phyloP scores from a whole-genome alignment of 768 basidiomycete species.

The Termitomyces bulborhizus region DNA sequence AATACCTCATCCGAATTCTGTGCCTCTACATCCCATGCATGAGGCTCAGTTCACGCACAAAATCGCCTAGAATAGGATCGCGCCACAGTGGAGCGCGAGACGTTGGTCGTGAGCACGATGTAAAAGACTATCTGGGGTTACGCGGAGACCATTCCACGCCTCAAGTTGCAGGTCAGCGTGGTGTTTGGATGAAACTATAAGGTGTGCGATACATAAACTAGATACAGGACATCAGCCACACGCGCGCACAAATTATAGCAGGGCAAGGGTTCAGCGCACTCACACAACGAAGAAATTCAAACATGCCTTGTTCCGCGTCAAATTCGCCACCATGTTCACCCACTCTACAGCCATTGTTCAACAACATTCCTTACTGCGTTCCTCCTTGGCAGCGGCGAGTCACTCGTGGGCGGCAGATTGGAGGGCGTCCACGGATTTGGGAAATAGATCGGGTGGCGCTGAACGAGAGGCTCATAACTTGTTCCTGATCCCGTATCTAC shows the following conservation, averaged over 20 bases:
- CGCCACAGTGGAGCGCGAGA: slow-evolving; percentile 76
- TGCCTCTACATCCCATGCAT: slow-evolving; percentile 8
- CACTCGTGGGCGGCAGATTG: not conserved
- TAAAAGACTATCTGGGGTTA: slow-evolving; percentile 79
- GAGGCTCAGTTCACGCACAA: slow-evolving; percentile 31
- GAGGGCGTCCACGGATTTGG: too few species aligned
- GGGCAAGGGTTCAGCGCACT: slow-evolving; percentile 19
- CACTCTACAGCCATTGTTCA: slow-evolving; percentile 31
- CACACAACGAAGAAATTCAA: slow-evolving; percentile 82
- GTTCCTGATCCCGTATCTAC: slow-evolving; percentile 11
- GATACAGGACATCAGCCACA: too few species aligned
- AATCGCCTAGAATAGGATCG: slow-evolving; percentile 61
- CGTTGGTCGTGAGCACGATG: slow-evolving; percentile 77
- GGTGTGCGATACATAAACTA: slow-evolving; percentile 89
- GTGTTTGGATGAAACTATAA: slow-evolving; percentile 65
- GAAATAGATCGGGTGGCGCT: too few species aligned
- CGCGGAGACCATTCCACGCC: slow-evolving; percentile 66
- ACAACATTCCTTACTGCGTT: not conserved
- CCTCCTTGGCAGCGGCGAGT: not conserved
- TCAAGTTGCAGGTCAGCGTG: too few species aligned
- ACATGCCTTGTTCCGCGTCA: slow-evolving; percentile 77
- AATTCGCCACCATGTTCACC: slow-evolving; percentile 75
- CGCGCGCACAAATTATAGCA: too few species aligned
- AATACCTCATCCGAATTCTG: slow-evolving; percentile 40
- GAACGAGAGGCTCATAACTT: too few species aligned